A percentile compares a stretch with the other conserved stretches of the same genome.
Conservation (phyloP, 306 rosid species). For the Senna tora region DNA sequence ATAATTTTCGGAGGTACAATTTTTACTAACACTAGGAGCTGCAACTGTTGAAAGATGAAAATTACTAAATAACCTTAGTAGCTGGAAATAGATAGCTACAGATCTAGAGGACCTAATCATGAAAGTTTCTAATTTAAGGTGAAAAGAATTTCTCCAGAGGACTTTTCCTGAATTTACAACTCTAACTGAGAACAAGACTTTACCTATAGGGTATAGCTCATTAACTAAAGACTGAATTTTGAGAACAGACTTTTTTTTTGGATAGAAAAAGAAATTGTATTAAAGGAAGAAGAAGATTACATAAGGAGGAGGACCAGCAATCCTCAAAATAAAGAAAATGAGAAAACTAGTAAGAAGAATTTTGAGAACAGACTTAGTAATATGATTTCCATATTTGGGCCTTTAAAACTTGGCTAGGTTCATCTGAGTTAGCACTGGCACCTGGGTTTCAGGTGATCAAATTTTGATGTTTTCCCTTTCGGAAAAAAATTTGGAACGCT, state of each 20-base stretch:
- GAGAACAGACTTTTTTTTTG: constrained; percentile 10
- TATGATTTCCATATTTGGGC: background rate
- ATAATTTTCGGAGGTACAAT: background rate
- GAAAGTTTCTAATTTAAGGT: background rate
- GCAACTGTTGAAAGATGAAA: background rate
- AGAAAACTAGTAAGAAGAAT: too few relatives aligned
- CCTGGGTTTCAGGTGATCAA: background rate
- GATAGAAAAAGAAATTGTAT: too few relatives aligned
- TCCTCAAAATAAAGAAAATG: too few relatives aligned
- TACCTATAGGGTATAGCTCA: background rate
- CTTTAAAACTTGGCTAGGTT: background rate
- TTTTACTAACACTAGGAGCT: background rate
- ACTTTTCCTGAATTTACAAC: background rate
- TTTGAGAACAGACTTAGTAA: background rate
- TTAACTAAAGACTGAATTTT: background rate
- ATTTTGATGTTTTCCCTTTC: background rate
- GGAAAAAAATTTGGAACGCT: background rate
- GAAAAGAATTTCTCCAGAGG: background rate
- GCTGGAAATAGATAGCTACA: background rate
- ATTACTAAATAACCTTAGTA: constrained; percentile 1
- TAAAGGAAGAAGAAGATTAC: too few relatives aligned
- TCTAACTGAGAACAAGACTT: background rate
- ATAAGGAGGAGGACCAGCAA: too few relatives aligned
- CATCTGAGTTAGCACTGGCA: constrained; percentile 3
- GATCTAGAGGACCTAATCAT: background rate